A percentile compares a stretch with the other conserved stretches of the same genome.
Conservation (phyloP, 2,329 filamentous ascomycete genomes). For the Tolypocladium tropicale region DNA sequence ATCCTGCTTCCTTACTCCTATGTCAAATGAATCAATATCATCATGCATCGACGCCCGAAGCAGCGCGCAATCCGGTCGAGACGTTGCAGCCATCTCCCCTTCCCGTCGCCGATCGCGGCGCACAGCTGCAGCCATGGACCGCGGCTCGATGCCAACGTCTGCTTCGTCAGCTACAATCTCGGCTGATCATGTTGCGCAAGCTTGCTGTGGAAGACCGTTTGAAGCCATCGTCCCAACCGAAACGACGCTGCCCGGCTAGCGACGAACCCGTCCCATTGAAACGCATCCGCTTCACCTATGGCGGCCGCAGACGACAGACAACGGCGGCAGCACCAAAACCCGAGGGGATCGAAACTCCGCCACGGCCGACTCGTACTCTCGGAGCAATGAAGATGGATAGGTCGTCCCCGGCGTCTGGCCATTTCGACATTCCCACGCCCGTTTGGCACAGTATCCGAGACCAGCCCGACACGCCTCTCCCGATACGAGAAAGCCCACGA, state of each 20-base stretch:
- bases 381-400: constrained; percentile 17
- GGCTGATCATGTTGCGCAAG: constrained; percentile 28
- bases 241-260: constrained; percentile 9
- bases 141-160: constrained; percentile 35
- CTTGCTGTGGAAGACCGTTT: constrained; percentile 14
- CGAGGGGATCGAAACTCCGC: constrained; percentile 11
- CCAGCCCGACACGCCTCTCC: constrained; percentile 4
- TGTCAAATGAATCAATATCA: neutral
- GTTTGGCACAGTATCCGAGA: constrained; percentile 16
- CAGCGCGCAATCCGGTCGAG: neutral
- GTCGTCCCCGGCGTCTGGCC: constrained; percentile 13
- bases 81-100: neutral
- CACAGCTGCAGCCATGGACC: constrained; percentile 30
- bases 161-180: constrained; percentile 34
- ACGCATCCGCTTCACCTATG: constrained; percentile 20
- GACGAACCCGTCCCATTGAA: constrained; percentile 9
- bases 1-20: neutral
- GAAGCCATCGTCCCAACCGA: constrained; percentile 6
- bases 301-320: constrained; percentile 10
- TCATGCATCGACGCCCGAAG: neutral
- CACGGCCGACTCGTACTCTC: constrained; percentile 16
- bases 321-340: neutral
- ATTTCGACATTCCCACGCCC: constrained; percentile 18
- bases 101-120: neutral
- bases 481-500: neutral